These are phyloP conservation scores for Saturnispora halmiae DNA, from an alignment of 805 yeast species.

Conservation along the genomic window DNA sequence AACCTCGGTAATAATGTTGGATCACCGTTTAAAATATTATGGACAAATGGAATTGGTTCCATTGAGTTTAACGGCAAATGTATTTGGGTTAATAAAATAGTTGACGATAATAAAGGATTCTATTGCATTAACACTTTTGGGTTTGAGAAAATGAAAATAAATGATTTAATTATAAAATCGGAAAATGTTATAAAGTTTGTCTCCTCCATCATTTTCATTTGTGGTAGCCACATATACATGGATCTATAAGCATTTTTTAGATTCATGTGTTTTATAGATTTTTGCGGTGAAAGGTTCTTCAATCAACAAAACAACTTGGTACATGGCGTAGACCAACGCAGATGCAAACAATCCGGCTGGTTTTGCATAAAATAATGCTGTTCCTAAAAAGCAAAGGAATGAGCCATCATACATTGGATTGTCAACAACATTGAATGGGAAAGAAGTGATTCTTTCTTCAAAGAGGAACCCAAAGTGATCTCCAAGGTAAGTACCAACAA, in stretches of 20 bases:
- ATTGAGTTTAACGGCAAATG: not conserved
- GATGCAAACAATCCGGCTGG: conserved; percentile 80
- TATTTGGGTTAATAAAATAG: conserved; percentile 8
- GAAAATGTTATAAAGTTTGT: conserved; percentile 5
- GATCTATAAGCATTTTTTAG: conserved; percentile 5
- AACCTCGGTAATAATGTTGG: not conserved
- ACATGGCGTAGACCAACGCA: conserved; percentile 68
- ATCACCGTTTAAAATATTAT: conserved; percentile 1
- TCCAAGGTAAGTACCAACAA: conserved; percentile 94
- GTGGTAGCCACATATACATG: conserved; percentile 6
- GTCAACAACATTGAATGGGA: conserved; percentile 85
- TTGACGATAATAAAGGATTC: conserved; percentile 5
- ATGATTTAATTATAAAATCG: conserved; percentile 4
- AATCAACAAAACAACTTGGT: conserved; percentile 70
- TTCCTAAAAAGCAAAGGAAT: conserved; percentile 79
- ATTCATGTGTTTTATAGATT: conserved; percentile 51
- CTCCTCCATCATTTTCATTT: conserved; percentile 6
- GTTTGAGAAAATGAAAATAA: conserved; percentile 5
- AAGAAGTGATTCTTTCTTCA: conserved; percentile 79
- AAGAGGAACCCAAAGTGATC: conserved; percentile 95
- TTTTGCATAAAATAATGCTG: conserved; percentile 79
- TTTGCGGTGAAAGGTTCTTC: conserved; percentile 95
- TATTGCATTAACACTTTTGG: conserved; percentile 7
- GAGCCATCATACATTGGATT: conserved; percentile 98
- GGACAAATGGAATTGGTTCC: not conserved